Evolutionary conservation across 495 filamentous ascomycete species (phyloP), one percentile per base, ranked within the genome.

Genomic region (Xylaria acuta): DNA sequence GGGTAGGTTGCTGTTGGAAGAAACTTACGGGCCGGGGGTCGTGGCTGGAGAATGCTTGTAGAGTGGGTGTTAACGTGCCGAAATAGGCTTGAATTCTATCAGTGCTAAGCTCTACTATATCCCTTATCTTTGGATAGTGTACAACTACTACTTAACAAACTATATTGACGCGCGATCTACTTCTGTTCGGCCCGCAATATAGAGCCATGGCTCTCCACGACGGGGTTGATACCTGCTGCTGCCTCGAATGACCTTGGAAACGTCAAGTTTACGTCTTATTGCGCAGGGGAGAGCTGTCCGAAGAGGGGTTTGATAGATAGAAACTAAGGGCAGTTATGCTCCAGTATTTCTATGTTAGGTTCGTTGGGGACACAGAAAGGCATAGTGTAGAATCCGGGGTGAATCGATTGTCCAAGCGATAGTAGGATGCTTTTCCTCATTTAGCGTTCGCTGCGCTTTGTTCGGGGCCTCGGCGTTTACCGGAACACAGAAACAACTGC

Each of bases 31-130:
- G 9, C 18, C n/a, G 27, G 40, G 16, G 8, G 36, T 38, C 3
- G 38, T 63, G 59, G 59, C 38, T 43, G 22, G 22, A 43, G 38
- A 63, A 43, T 62, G 58, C 58, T 62, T 41, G 32, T 41, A 22
- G 27, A 27, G 7, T 63, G n/a, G 38, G 9, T n/a, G 38, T 51
- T 22, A 51, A 25, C 7, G n/a, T 25, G 20, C 18, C 43, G 6
- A 20, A 51, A 3, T 54, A 30, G 25, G 12, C 4, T 27, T 30
- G 51, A 27, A 14, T 54, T 54, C 11, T 54, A 14, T 56, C 18
- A n/a, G n/a, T n/a, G n/a, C n/a, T n/a, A n/a, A n/a, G n/a, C n/a
- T n/a, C n/a, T n/a, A n/a, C n/a, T n/a, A n/a, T n/a, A n/a, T n/a
- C n/a, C n/a, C n/a, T n/a, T n/a, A n/a, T n/a, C n/a, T n/a, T n/a